phyloP scores from a whole-genome alignment of 1,284 basidiomycete genomes.

The Ganoderma sp. region DNA sequence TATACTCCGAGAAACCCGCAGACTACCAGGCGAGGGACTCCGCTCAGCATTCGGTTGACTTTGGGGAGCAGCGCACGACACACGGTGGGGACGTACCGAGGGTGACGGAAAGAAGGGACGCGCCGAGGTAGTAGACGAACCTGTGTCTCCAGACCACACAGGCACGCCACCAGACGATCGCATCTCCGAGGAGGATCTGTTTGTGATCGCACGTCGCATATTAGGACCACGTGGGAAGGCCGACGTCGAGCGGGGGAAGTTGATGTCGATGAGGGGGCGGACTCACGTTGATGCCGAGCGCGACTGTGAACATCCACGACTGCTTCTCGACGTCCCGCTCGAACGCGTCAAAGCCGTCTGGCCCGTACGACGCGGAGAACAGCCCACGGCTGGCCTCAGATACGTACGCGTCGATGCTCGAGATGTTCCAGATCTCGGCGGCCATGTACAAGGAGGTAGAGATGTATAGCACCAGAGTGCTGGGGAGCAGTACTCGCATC shows the following conservation, averaged over 20 bases:
- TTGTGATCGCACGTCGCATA: neutral
- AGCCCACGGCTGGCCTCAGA: neutral
- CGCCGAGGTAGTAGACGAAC: neutral
- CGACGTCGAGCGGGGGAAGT: too few species aligned
- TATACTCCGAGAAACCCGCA: constrained; percentile 6
- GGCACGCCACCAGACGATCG: constrained; percentile 16
- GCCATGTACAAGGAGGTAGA: neutral
- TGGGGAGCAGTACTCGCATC: neutral
- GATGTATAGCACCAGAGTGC: neutral
- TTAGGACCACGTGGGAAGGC: too few species aligned
- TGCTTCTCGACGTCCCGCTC: neutral
- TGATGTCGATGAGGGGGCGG: neutral
- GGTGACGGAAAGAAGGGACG: neutral
- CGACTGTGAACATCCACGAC: constrained; percentile 2
- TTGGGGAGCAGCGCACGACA: too few species aligned
- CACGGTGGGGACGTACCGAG: neutral
- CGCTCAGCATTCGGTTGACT: neutral
- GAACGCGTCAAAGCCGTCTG: neutral
- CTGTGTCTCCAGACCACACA: constrained; percentile 4
- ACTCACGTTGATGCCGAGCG: constrained; percentile 10
- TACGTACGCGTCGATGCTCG: neutral
- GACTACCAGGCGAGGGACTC: neutral
- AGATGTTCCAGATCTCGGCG: constrained; percentile 6
- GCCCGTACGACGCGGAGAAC: neutral
- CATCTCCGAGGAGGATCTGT: constrained; percentile 7